These are phyloP conservation scores for Camillea tinctor DNA, from an alignment of 2,329 filamentous ascomycete species.

Conservation along the genomic window DNA sequence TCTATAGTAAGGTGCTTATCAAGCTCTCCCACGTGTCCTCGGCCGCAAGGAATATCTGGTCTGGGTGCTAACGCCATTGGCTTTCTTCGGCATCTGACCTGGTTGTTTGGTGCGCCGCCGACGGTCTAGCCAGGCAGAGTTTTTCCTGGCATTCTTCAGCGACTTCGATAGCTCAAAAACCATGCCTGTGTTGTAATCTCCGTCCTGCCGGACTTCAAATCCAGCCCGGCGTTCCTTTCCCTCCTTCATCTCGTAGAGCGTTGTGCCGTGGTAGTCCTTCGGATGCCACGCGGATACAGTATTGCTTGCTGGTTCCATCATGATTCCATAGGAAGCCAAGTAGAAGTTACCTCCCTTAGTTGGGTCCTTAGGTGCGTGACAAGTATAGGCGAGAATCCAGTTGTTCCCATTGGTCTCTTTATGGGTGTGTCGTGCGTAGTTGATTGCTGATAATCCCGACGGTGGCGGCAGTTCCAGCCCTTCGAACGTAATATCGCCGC, in stretches of 20 bases:
- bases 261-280: constrained; percentile 20
- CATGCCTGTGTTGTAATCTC: constrained; percentile 15
- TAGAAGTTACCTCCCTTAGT: constrained; percentile 20
- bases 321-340: constrained; percentile 22
- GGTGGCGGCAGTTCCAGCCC: constrained; percentile 18
- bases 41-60: background rate
- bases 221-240: constrained; percentile 9
- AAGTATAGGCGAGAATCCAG: constrained; percentile 17
- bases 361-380: constrained; percentile 12
- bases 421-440: constrained; percentile 20
- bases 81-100: background rate
- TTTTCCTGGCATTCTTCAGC: constrained; percentile 1
- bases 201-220: constrained; percentile 13
- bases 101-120: background rate
- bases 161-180: constrained; percentile 1
- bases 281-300: constrained; percentile 18
- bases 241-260: constrained; percentile 20
- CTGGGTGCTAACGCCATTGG: background rate
- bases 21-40: background rate
- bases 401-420: constrained; percentile 19
- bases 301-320: constrained; percentile 20
- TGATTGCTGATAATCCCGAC: constrained; percentile 13
- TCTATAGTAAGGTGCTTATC: too few species aligned
- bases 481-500: constrained; percentile 13
- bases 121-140: constrained; percentile 2